These are phyloP conservation scores for Amanita exitialis DNA, from an alignment of 768 basidiomycete genomes.

Conservation along the genomic window DNA sequence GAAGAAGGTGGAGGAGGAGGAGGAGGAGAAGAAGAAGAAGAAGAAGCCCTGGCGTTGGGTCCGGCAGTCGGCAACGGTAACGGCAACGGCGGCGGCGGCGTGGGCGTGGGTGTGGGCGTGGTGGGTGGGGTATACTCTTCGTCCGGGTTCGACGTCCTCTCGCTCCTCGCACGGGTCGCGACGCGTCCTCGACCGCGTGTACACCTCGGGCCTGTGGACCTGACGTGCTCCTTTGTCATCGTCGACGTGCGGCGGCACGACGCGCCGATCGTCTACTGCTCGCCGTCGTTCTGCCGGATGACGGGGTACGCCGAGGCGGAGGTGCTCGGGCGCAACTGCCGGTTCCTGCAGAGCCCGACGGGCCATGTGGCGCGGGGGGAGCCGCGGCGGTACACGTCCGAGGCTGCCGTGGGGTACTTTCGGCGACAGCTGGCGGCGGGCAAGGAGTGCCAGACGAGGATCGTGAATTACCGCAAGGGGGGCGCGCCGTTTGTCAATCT, in stretches of 20 bases:
- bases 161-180: constrained; percentile 70
- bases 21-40: no score
- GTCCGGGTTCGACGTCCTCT: constrained; percentile 85
- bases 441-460: constrained; percentile 82
- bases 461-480: constrained; percentile 85
- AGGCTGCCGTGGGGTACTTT: constrained; percentile 53
- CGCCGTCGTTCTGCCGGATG: constrained; percentile 68
- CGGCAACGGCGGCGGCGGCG: no score
- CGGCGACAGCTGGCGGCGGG: constrained; percentile 54
- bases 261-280: constrained; percentile 84
- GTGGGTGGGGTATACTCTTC: constrained; percentile 67
- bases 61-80: background rate
- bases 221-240: constrained; percentile 88
- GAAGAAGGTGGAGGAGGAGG: no score
- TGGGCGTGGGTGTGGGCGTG: no score
- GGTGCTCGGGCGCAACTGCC: constrained; percentile 84
- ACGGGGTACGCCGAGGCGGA: constrained; percentile 71
- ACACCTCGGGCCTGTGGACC: constrained; percentile 82
- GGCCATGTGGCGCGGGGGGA: constrained; percentile 26
- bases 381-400: constrained; percentile 45
- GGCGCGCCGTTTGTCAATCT: constrained; percentile 87
- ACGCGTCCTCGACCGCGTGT: constrained; percentile 67
- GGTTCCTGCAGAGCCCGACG: constrained; percentile 80
- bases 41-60: background rate
- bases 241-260: constrained; percentile 78